Percentiles rank a stretch among this genome's conserved stretches.
Conservation (phyloP, 371 early-diverging fungal genomes). For the Entomophthora muscae region DNA sequence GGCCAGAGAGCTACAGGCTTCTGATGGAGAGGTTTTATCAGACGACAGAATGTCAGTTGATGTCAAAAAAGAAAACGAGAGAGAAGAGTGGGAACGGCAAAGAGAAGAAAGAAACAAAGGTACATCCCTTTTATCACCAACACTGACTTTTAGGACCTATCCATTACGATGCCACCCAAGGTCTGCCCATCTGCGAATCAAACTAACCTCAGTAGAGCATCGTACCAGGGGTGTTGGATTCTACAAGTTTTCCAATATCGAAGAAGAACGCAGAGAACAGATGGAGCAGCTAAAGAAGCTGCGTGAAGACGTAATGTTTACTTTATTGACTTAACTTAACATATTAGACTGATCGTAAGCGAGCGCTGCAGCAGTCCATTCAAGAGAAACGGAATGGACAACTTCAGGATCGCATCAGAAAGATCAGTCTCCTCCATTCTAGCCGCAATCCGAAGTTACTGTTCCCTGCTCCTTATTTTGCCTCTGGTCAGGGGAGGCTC, state of each 20-base stretch:
- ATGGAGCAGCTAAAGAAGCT: slow-evolving; percentile 37
- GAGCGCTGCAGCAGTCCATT: neutral
- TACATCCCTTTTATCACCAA: neutral
- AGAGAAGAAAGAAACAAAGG: neutral
- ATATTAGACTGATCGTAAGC: neutral
- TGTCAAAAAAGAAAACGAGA: slow-evolving; percentile 18
- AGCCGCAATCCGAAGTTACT: neutral
- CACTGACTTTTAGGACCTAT: neutral
- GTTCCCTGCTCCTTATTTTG: neutral
- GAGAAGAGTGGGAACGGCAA: slow-evolving; percentile 20
- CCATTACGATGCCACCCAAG: slow-evolving; percentile 11
- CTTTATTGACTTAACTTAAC: neutral
- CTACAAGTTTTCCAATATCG: slow-evolving; percentile 48
- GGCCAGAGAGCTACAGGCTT: slow-evolving; percentile 14
- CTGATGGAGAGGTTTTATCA: neutral
- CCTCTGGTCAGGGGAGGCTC: neutral
- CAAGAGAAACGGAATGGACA: neutral
- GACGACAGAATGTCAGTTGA: slow-evolving; percentile 13
- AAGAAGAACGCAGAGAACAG: slow-evolving; percentile 42
- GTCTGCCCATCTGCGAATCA: slow-evolving; percentile 8
- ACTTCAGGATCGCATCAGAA: neutral
- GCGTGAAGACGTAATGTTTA: slow-evolving; percentile 24
- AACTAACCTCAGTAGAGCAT: slow-evolving; percentile 38
- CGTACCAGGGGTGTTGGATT: slow-evolving; percentile 57
- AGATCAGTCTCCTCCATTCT: neutral